Conservation (phyloP, 2,329 filamentous ascomycete species). For the Fusarium dlaminii region DNA sequence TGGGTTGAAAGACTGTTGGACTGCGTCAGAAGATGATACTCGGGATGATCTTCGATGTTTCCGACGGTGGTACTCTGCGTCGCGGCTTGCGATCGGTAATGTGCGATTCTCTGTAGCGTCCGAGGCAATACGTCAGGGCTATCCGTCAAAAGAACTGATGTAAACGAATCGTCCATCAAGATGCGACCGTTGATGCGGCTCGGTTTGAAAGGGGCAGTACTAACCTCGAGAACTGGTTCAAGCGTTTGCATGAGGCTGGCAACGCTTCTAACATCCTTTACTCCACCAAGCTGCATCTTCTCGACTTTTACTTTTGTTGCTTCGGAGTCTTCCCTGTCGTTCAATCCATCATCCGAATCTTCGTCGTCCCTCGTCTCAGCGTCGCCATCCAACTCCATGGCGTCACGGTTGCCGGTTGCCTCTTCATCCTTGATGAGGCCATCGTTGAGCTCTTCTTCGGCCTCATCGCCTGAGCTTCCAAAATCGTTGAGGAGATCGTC, state of each 20-base stretch:
- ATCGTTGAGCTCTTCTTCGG: conserved; percentile 68
- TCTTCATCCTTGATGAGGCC: conserved; percentile 55
- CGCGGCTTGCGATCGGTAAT: conserved; percentile 76
- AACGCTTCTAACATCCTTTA: conserved; percentile 82
- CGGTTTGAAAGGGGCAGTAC: conserved; percentile 50
- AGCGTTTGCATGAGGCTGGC: conserved; percentile 83
- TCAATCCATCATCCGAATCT: conserved; percentile 52
- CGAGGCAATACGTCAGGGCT: conserved; percentile 73
- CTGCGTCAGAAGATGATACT: conserved; percentile 88
- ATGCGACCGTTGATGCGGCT: conserved; percentile 31
- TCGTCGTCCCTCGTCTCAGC: conserved; percentile 62
- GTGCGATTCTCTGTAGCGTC: conserved; percentile 76
- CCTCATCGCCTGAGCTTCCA: conserved; percentile 74
- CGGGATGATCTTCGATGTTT: conserved; percentile 90
- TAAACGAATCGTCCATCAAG: conserved; percentile 62
- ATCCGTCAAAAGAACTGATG: conserved; percentile 63
- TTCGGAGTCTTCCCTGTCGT: conserved; percentile 70
- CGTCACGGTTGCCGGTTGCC: conserved; percentile 59
- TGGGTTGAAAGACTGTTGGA: conserved; percentile 90
- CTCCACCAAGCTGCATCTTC: conserved; percentile 78
- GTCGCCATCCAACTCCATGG: conserved; percentile 56
- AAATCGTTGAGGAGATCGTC: conserved; percentile 89
- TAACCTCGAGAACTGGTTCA: conserved; percentile 83
- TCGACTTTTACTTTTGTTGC: conserved; percentile 82
- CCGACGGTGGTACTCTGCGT: conserved; percentile 74